Evolutionary conservation across 176 grass and related monocot species (phyloP), one percentile per base, ranked within the genome.

Genomic region (Phoenix roebelenii): DNA sequence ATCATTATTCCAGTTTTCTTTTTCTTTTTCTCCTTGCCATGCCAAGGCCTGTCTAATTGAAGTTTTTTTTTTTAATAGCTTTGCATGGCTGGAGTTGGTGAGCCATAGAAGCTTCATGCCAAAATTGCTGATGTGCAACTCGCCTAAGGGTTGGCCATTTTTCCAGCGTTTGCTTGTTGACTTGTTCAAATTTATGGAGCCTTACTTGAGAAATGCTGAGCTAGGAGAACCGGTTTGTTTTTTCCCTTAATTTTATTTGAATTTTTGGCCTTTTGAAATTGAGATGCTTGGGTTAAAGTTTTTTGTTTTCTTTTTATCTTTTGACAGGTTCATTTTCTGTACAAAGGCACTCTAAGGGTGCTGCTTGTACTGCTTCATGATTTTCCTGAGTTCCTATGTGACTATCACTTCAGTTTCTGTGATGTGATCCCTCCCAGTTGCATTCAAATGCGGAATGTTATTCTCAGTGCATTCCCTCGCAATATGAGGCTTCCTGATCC

Each of bases 101-200:
- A 90, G 92, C 55, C 92, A 97, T 20, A 85, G 82, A 72, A 87
- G 71, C 58, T 97, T 97, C 76, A 88, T 97, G 92, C 80, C 92
- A 23, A 97, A 85, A 70, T 66, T 97, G 58, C 67, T 97, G 22
- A 77, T 75, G 61, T 87, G 74, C 81, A 97, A 85, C 75, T 79
- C 79, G 2, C 87, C 85, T 49, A 97, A 88, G 63, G 92, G 92
- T 25, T 97, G 92, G 92, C 92, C 83, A 59, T 81, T 75, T 73
- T 90, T 97, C 59, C 87, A 97, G 59, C 83, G 80, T 35, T 80
- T 97, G 77, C 92, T 97, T 66, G 71, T 90, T 80, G 86, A 73
- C 88, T 85, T 97, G 77, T 85, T 97, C 76, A 97, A 91, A 74
- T 97, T 97, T 76, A 80, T 97, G 81, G 87, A 97, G 84, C 92